These are phyloP conservation scores for Tripterygium wilfordii DNA, from an alignment of 177 flowering plant genomes.

Conservation along the genomic window DNA sequence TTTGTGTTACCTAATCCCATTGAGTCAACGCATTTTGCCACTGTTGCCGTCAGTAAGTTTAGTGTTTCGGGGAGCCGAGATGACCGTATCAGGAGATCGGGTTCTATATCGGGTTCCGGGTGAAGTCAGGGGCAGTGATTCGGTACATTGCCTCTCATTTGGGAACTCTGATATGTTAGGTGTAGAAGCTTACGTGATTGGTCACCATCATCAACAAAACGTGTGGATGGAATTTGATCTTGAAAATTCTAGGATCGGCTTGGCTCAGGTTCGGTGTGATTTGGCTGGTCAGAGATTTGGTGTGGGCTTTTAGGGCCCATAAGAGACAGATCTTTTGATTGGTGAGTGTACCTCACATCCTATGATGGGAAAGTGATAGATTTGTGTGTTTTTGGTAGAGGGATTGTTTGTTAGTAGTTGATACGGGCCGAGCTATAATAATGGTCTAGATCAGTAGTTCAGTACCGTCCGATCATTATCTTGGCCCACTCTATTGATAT, in stretches of 20 bases:
- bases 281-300: slow-evolving; percentile 48
- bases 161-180: slow-evolving; percentile 54
- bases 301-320: slow-evolving; percentile 19
- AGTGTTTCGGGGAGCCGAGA: slow-evolving; percentile 72
- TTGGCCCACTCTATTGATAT: no score
- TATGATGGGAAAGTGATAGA: no score
- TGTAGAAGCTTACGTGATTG: slow-evolving; percentile 60
- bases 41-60: slow-evolving; percentile 52
- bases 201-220: slow-evolving; percentile 83
- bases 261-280: slow-evolving; percentile 57
- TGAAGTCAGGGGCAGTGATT: slow-evolving; percentile 31
- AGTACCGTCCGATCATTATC: no score
- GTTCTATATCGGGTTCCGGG: slow-evolving; percentile 61
- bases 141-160: slow-evolving; percentile 51
- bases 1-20: slow-evolving; percentile 45
- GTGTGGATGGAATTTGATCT: slow-evolving; percentile 85
- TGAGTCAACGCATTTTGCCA: slow-evolving; percentile 20
- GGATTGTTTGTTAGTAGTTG: no score
- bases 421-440: no score
- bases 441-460: no score
- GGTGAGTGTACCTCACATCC: no score
- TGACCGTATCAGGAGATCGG: slow-evolving; percentile 54
- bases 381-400: no score
- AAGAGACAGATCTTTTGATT: no score
- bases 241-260: slow-evolving; percentile 52